Evolutionary conservation across 2,329 filamentous ascomycete species (phyloP), one percentile per base, ranked within the genome.

Genomic region (Penicillium sp.): DNA sequence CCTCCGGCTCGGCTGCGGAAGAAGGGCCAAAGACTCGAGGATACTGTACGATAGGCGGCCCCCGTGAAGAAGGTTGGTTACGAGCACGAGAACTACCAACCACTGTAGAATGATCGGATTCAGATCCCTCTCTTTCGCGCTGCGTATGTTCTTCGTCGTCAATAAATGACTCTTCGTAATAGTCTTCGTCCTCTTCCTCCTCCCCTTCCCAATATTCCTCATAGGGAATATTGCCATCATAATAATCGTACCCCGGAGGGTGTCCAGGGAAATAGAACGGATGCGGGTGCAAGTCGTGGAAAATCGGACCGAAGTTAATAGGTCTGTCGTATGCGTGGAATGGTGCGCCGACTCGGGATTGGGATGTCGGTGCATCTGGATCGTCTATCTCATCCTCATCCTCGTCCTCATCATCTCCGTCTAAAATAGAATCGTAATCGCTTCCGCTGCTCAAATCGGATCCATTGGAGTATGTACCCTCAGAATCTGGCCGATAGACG

Each of bases 401-500:
- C 9, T 52, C 62, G 25, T 67, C 65, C 2, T 71, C 66, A 18
- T 67, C 57, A 12, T 69, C 69, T 31, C 62, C 69, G 53, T 70
- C 41, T 18, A 26, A 9, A 14, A 41, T 50, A 11, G 48, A 42
- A 26, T 46, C 50, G n/a, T 40, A 40, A 37, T 52, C 50, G n/a
- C 9, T 40, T 9, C 22, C 29, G 25, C 25, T 27, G 22, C 26
- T 47, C 7, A 46, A 27, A 8, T 40, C 42, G 4, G 48, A 50
- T 6, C 37, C 48, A 18, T 37, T 50, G 20, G 29, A 31, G 52
- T 72, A 74, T 1, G 68, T 70, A n/a, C 50, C 53, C 51, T 69
- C 73, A 18, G 72, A 74, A 45, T 81, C 79, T 22, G 79, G 74
- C 49, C 79, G 76, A 50, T 81, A 82, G 48, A 42, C 26, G 46